These are phyloP conservation scores for Candida chauliodis DNA, from an alignment of 805 yeast genomes.

Conservation along the genomic window DNA sequence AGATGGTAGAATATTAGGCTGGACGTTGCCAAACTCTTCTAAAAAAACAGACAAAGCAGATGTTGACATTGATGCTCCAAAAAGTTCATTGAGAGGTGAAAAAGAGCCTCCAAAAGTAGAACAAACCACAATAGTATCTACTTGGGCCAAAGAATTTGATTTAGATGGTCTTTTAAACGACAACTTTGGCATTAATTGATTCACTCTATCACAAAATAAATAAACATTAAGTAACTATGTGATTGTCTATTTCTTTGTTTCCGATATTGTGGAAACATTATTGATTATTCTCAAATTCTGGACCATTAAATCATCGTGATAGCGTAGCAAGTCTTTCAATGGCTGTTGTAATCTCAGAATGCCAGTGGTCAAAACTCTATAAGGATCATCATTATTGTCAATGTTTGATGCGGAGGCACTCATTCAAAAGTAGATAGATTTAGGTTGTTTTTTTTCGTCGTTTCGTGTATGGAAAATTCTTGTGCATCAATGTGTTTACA, in stretches of 20 bases:
- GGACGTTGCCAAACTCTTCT: conserved; percentile 71
- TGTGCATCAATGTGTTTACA: too few relatives aligned
- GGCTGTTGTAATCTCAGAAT: conserved; percentile 24
- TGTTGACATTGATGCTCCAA: conserved; percentile 27
- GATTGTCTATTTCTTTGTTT: neutral
- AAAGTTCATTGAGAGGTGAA: conserved; percentile 40
- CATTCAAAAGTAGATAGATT: too few relatives aligned
- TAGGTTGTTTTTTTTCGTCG: too few relatives aligned
- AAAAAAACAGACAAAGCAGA: conserved; percentile 27
- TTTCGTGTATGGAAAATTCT: too few relatives aligned
- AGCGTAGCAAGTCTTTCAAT: conserved; percentile 18
- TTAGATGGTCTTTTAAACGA: conserved; percentile 72
- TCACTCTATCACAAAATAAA: conserved; percentile 1
- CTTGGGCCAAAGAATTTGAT: conserved; percentile 94
- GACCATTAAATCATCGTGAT: conserved; percentile 27
- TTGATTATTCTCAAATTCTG: conserved; percentile 26
- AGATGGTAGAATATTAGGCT: conserved; percentile 90
- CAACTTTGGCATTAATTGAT: conserved; percentile 31
- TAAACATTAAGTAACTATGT: neutral
- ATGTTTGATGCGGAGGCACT: neutral
- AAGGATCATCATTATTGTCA: conserved; percentile 18
- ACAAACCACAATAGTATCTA: conserved; percentile 74
- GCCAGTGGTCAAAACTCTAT: conserved; percentile 19
- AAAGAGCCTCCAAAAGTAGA: conserved; percentile 50
- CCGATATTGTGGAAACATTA: conserved; percentile 14